Conservation (phyloP, 2,329 filamentous ascomycete species). For the Colletotrichum noveboracense region DNA sequence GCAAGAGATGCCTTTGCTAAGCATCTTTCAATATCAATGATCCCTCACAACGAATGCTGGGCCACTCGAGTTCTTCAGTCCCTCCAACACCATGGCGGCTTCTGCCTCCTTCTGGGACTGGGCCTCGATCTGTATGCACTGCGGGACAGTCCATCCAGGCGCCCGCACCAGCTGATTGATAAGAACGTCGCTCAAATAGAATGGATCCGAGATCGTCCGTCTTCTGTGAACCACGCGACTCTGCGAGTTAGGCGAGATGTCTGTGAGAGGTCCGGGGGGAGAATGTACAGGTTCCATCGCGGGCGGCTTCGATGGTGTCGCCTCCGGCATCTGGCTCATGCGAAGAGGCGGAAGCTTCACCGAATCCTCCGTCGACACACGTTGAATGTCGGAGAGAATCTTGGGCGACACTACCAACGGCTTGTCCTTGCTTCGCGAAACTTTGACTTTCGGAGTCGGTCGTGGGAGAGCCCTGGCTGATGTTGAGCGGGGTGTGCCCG, state of each 20-base stretch:
- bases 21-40: background rate
- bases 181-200: background rate
- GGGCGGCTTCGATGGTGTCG: background rate
- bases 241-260: conserved; percentile 2
- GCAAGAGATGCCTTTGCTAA: background rate
- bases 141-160: background rate
- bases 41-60: background rate
- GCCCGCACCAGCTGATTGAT: background rate
- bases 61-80: background rate
- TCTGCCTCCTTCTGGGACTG: background rate
- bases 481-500: background rate
- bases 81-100: background rate
- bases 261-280: background rate
- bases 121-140: background rate
- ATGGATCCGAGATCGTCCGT: background rate
- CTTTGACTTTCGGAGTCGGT: conserved; percentile 17
- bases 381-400: conserved; percentile 8
- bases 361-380: background rate
- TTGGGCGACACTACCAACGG: background rate
- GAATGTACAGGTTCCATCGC: conserved; percentile 1
- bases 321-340: background rate
- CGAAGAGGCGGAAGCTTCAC: background rate
- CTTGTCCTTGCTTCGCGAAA: background rate
- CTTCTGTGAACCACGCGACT: background rate
- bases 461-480: conserved; percentile 24